phyloP scores from a whole-genome alignment of 164 flowering plant species.

The Piper longum region DNA sequence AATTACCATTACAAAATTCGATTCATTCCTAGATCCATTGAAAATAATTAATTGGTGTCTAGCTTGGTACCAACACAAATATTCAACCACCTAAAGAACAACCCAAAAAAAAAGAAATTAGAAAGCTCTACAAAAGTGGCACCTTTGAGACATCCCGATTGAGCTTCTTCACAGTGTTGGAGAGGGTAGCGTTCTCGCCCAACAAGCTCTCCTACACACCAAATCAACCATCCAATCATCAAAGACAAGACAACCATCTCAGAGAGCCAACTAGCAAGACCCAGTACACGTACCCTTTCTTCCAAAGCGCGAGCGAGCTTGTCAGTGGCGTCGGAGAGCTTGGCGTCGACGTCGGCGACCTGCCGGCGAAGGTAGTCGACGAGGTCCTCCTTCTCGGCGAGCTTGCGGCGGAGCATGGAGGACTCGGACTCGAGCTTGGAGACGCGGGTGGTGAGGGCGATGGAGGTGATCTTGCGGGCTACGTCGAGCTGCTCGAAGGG shows the following conservation, averaged over 20 bases:
- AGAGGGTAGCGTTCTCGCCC: constrained; percentile 54
- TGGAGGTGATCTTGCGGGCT: constrained; percentile 92
- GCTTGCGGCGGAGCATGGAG: constrained; percentile 25
- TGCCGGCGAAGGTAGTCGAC: constrained; percentile 49
- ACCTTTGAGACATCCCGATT: constrained; percentile 92
- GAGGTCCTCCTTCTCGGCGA: constrained; percentile 43
- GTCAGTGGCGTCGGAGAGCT: constrained; percentile 43
- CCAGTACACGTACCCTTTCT: constrained; percentile 27
- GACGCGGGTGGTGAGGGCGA: constrained; percentile 83
- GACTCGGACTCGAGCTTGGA: constrained; percentile 62
- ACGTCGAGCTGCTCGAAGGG: constrained; percentile 90
- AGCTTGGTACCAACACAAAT: neutral
- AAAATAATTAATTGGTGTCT: no score
- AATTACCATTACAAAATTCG: no score
- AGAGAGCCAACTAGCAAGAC: neutral
- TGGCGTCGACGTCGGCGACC: constrained; percentile 49
- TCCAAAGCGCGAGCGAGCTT: constrained; percentile 36
- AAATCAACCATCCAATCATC: neutral
- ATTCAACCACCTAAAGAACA: neutral
- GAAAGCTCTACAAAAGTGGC: neutral
- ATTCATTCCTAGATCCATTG: no score
- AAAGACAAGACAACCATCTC: neutral
- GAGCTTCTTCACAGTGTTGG: constrained; percentile 66
- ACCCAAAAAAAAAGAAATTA: neutral
- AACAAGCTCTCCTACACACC: constrained; percentile 45